Base-by-base conservation (phyloP, 2,329 filamentous ascomycete genomes). In the Phyllosticta capitalensis region DNA sequence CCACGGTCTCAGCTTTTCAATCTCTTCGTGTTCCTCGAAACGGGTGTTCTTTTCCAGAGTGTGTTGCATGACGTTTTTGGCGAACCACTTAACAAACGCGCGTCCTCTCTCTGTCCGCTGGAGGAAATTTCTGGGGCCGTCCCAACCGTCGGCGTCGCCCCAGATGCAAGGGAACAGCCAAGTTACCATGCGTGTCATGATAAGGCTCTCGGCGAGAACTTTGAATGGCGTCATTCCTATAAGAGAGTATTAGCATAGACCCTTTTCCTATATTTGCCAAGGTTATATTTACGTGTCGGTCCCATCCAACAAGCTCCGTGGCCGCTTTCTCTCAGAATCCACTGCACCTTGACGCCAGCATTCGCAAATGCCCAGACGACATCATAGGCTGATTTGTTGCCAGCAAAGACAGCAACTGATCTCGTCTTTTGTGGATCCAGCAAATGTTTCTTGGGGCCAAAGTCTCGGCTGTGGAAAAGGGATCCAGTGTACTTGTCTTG, bases 101-200 rank as follows among this genome's bases (percentile, higher is more conserved):
- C 82, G 77, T 1, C 85, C 85, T 1, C 86, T 58, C 26, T 73
- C 69, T 0, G 82, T 86, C 19, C 76, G 75, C 63, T 88, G 83
- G 52, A 85, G 74, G 61, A 86, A 82, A 12, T 69, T 67, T 3
- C 83, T 78, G 2, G 82, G 74, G 9, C 77, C 66, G 61, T 67
- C 73, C 63, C 80, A 87, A 0, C 85, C 86, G 66, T 84, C 84
- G 1, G 78, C 80, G 1, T 78, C 75, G 3, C 84, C 86, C 85
- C 86, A 92, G 17, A 87, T 79, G 67, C 87, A 91, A 0, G 89
- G 88, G 56, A 82, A 85, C 70, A 92, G 83, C 84, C 86, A 90
- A 1, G 83, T 87, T 57, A 90, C 72, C 63, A 87, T 78, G 0
- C 88, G 83, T 0, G 82, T 86, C 26, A 81, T 81, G 5, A 86